phyloP scores from a whole-genome alignment of 2,329 filamentous ascomycete species.

The Fusarium sambucinum region DNA sequence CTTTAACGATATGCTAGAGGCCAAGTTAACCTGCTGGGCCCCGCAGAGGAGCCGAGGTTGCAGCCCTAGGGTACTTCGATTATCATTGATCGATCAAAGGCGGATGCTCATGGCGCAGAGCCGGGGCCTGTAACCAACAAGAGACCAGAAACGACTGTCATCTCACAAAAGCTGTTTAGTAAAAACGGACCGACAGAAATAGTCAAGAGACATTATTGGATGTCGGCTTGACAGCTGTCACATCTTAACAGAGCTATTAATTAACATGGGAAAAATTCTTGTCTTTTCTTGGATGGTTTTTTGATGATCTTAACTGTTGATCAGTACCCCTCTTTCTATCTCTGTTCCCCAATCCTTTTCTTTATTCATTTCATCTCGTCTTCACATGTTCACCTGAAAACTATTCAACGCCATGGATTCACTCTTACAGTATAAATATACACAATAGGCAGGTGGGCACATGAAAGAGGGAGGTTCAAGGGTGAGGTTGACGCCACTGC shows the following conservation, averaged over 20 bases:
- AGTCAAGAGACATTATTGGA: constrained; percentile 14
- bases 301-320: neutral
- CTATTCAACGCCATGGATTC: constrained; percentile 2
- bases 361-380: neutral
- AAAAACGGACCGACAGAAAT: constrained; percentile 16
- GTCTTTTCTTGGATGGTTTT: neutral
- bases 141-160: constrained; percentile 12
- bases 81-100: constrained; percentile 32
- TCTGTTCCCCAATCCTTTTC: neutral
- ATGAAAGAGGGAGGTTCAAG: constrained; percentile 12
- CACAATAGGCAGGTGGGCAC: constrained; percentile 29
- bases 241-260: constrained; percentile 15
- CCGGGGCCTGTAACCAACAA: constrained; percentile 14
- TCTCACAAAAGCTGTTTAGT: constrained; percentile 5
- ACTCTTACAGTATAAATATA: constrained; percentile 9
- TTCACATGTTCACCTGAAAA: neutral
- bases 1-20: neutral
- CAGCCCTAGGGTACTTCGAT: constrained; percentile 15
- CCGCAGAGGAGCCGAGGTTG: constrained; percentile 18
- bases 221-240: constrained; percentile 25
- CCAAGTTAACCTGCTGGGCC: neutral
- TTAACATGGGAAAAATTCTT: constrained; percentile 3
- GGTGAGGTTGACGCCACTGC: constrained; percentile 21
- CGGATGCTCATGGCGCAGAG: constrained; percentile 20
- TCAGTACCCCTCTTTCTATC: neutral